Percentiles rank a stretch among this genome's conserved stretches.
Evolutionary conservation across 345 rosid species (phyloP).

Genomic region (Kandelia obovata): DNA sequence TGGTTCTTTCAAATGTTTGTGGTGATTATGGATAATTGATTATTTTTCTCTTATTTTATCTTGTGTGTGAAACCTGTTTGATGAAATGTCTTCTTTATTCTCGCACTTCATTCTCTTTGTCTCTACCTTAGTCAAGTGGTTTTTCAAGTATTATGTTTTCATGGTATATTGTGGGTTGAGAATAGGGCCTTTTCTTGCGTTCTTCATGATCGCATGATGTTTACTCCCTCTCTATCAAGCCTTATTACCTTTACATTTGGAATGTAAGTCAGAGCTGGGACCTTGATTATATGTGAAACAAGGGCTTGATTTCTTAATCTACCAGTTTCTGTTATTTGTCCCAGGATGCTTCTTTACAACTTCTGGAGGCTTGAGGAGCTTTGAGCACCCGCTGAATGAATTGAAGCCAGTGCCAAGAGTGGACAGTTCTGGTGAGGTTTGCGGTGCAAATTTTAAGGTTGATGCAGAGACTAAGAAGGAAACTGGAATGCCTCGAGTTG

Average conservation of each 20-base stretch:
- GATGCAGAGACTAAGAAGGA: constrained; percentile 74
- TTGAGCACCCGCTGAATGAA: constrained; percentile 75
- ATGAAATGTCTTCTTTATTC: too few species aligned
- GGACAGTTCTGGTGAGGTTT: constrained; percentile 82
- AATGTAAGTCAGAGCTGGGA: not conserved
- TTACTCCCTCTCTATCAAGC: too few species aligned
- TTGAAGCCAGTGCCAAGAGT: constrained; percentile 89
- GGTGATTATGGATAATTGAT: too few species aligned
- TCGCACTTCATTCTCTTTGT: too few species aligned
- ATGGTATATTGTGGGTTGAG: not conserved
- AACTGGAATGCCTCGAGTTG: constrained; percentile 80
- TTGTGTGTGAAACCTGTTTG: too few species aligned
- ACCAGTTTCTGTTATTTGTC: constrained; percentile 14
- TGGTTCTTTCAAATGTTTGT: too few species aligned
- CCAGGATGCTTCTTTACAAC: constrained; percentile 93
- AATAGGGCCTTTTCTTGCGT: not conserved
- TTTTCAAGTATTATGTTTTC: not conserved
- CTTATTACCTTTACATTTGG: not conserved
- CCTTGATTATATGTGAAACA: not conserved
- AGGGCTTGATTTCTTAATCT: not conserved
- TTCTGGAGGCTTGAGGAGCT: constrained; percentile 93
- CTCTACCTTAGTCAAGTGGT: too few species aligned
- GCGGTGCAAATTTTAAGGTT: constrained; percentile 75
- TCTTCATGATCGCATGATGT: too few species aligned
- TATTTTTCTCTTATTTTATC: too few species aligned